Evolutionary conservation across 768 basidiomycete species (phyloP).

Genomic region (Calocybe indica): DNA sequence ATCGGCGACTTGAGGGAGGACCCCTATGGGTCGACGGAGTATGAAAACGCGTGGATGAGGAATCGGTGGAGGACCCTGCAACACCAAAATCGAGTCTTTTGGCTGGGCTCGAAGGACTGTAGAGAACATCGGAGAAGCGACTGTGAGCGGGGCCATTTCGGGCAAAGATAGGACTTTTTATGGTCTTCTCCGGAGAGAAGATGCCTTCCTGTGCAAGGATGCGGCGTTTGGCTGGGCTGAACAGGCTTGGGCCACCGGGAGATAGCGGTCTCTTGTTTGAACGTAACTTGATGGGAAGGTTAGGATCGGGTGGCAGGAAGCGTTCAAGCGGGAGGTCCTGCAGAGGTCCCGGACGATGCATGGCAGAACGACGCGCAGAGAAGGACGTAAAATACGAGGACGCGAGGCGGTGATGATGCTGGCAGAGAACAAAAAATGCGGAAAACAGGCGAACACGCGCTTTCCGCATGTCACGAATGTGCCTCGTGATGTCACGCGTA

Average conservation of each 20-base stretch:
- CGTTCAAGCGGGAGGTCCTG: conserved; percentile 54
- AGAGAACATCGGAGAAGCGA: conserved; percentile 18
- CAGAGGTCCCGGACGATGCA: conserved; percentile 48
- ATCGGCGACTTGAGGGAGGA: too few species aligned
- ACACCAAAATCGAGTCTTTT: conserved; percentile 47
- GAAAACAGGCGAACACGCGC: conserved; percentile 4
- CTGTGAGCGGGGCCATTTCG: conserved; percentile 9
- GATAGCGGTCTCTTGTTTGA: conserved; percentile 59
- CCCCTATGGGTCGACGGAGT: too few species aligned
- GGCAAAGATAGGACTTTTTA: conserved; percentile 26
- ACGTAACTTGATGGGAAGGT: conserved; percentile 24
- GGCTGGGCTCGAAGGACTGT: conserved; percentile 36
- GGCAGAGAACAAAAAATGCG: background rate
- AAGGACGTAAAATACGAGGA: conserved; percentile 1
- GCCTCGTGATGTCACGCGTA: conserved; percentile 12
- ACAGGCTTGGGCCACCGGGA: conserved; percentile 39
- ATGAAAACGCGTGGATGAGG: too few species aligned
- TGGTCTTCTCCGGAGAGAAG: conserved; percentile 29
- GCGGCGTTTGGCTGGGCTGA: conserved; percentile 66
- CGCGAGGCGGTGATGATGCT: background rate
- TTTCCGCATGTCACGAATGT: conserved; percentile 4
- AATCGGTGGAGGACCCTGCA: too few species aligned
- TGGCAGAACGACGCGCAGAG: conserved; percentile 13
- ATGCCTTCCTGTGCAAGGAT: conserved; percentile 53
- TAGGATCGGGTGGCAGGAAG: conserved; percentile 35